These are phyloP conservation scores for Chrysosporium queenslandicum DNA, from an alignment of 2,329 filamentous ascomycete species.

Conservation along the genomic window DNA sequence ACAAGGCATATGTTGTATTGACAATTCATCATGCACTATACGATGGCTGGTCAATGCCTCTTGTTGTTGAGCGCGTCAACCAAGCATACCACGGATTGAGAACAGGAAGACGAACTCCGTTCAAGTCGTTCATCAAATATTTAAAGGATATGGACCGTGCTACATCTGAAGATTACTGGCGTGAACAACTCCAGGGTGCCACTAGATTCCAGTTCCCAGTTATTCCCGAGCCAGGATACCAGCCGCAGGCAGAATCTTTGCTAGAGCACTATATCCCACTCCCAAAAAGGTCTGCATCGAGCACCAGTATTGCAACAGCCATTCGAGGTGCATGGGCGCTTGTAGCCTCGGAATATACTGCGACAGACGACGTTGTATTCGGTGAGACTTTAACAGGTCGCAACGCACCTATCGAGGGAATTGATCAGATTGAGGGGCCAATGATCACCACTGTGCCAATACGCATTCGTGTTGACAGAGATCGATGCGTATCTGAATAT, in stretches of 20 bases:
- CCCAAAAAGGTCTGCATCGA: slow-evolving; percentile 23
- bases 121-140: slow-evolving; percentile 45
- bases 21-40: slow-evolving; percentile 35
- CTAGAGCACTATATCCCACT: slow-evolving; percentile 23
- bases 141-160: slow-evolving; percentile 33
- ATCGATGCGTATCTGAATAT: slow-evolving; percentile 37
- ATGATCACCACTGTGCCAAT: slow-evolving; percentile 39
- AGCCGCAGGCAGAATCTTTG: slow-evolving; percentile 30
- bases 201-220: slow-evolving; percentile 40
- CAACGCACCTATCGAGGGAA: slow-evolving; percentile 29
- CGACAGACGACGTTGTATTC: slow-evolving; percentile 33
- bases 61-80: slow-evolving; percentile 28
- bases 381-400: slow-evolving; percentile 38
- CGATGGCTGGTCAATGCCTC: slow-evolving; percentile 31
- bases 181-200: slow-evolving; percentile 37
- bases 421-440: slow-evolving; percentile 37
- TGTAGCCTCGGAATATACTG: slow-evolving; percentile 6
- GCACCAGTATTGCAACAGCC: slow-evolving; percentile 26
- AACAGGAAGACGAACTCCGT: slow-evolving; percentile 21
- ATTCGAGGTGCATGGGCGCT: slow-evolving; percentile 14
- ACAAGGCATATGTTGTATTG: slow-evolving; percentile 22
- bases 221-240: slow-evolving; percentile 41
- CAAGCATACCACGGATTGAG: slow-evolving; percentile 18
- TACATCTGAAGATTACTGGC: slow-evolving; percentile 41
- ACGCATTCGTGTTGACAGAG: slow-evolving; percentile 27